Base-by-base conservation (phyloP, 148 eudicot species). In the Dianthus caryophyllus region DNA sequence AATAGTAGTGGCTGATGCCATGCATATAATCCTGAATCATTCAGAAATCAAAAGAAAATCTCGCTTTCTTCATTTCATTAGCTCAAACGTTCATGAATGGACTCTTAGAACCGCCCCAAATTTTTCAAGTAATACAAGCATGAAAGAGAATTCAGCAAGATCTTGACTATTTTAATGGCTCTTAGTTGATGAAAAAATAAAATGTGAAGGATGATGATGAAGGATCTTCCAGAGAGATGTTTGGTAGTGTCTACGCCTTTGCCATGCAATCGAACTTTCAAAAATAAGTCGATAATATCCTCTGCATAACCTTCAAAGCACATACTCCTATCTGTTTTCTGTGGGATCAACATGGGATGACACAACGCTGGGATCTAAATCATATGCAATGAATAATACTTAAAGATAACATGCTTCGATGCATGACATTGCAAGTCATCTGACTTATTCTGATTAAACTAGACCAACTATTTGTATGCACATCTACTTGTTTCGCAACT, bases 1-100 rank as follows among this genome's bases (percentile, higher is more conserved):
- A 62, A 14, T 61, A 13, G 50, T 41, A 39, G 50, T 62, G 66
- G 21, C 22, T 39, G 43, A 16, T 39, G 50, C 13, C 48, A 62
- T 62, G 48, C 14, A 14, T 6, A 18, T 41, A 39, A 63, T 63
- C 6, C 24, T 11, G 44, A 43, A 44, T 43, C 33, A 41, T 33
- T 24, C 20, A 43, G 20, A 63, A 43, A 24, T 22, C 12, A 17
- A 44, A 63, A 13, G 0, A 21, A 61, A 8, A 48, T 22, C n/a
- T 61, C 14, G 1, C 49, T 55, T 12, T 49, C 31, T 12, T 25
- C 12, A 25, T 54, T 17, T 54, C 17, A 11, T 10, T 24, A 54
- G 53, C 21, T 17, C 18, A n/a, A 17, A 33, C 38, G 7, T 41
- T 41, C 44, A 41, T 41, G 44, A 1, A 41, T 6, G 44, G 44